Evolutionary conservation across 306 rosid species (phyloP), one percentile per base, ranked within the genome.

Genomic region (Fragaria nilgerrensis): DNA sequence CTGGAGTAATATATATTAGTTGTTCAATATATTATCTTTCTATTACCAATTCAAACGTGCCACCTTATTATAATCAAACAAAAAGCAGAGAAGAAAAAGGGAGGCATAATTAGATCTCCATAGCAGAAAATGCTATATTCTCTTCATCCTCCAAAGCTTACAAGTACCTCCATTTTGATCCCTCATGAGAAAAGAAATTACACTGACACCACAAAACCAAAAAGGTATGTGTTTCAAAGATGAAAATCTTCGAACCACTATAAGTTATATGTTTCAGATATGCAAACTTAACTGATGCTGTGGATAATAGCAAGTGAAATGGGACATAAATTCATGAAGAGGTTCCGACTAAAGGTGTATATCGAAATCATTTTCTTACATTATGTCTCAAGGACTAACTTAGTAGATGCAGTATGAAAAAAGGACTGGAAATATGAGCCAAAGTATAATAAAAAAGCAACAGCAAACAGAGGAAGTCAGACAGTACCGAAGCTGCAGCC

Each of bases 401-500:
- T 72, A 20, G 76, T 73, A 25, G 63, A 47, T 29, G 65, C 77
- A 39, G 10, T 73, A 73, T 55, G 53, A 16, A 6, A 36, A 73
- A n/a, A 22, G 53, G 16, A 37, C 22, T 19, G 12, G 19, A 34
- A 3, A 27, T 32, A 52, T 36, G 68, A 9, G 66, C 27, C 17
- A 49, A 16, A 78, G 73, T 36, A 8, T 23, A 29, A 76, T 72
- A 13, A 71, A 75, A 79, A 73, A 62, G 48, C 36, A 14, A 68
- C 37, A 15, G 75, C 17, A 7, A 74, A 70, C 53, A 59, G 68
- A 74, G 82, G 85, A 81, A 72, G 59, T 63, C 48, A 82, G 76
- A 75, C 73, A 70, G 79, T 85, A 94, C 98, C 88, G 97, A 94
- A 84, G 98, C 97, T 39, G 98, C 96, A 75, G 98, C 95, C 82